phyloP scores from a whole-genome alignment of 192 early-diverging fungal genomes.

The Anaeromyces robustus region DNA sequence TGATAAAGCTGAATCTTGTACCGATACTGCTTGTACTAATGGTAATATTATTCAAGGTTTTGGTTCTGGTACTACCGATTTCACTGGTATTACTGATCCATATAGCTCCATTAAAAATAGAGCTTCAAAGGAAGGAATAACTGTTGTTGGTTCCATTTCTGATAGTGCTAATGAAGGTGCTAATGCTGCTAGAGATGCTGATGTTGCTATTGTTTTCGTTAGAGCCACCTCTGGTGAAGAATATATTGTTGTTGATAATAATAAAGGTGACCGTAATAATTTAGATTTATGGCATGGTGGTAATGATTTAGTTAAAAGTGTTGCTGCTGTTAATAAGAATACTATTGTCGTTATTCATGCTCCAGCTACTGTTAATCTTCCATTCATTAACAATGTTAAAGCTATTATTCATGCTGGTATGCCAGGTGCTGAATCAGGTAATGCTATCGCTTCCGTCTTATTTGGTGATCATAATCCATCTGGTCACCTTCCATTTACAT shows the following conservation, averaged over 20 bases:
- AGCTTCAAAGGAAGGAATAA: background rate
- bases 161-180: background rate
- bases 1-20: background rate
- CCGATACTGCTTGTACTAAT: background rate
- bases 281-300: slow-evolving; percentile 15
- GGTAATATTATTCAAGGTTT: slow-evolving; percentile 5
- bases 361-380: background rate
- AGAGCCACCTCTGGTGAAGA: slow-evolving; percentile 9
- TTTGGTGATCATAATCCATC: slow-evolving; percentile 5
- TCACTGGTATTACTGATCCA: slow-evolving; percentile 4
- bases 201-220: slow-evolving; percentile 24
- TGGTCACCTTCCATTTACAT: slow-evolving; percentile 5
- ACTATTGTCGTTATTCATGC: background rate
- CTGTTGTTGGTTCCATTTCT: slow-evolving; percentile 6
- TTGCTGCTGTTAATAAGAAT: background rate
- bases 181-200: slow-evolving; percentile 8
- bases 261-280: slow-evolving; percentile 10
- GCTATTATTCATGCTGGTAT: background rate
- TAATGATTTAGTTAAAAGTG: slow-evolving; percentile 10
- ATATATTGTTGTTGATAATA: slow-evolving; percentile 3
- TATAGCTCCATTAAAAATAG: background rate
- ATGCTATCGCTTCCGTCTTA: slow-evolving; percentile 1
- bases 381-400: background rate
- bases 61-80: slow-evolving; percentile 9
- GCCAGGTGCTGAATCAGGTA: slow-evolving; percentile 5